Percentiles rank a stretch among this genome's conserved stretches.
Conservation (phyloP, 140 eudicot species). For the Artemisia princeps region DNA sequence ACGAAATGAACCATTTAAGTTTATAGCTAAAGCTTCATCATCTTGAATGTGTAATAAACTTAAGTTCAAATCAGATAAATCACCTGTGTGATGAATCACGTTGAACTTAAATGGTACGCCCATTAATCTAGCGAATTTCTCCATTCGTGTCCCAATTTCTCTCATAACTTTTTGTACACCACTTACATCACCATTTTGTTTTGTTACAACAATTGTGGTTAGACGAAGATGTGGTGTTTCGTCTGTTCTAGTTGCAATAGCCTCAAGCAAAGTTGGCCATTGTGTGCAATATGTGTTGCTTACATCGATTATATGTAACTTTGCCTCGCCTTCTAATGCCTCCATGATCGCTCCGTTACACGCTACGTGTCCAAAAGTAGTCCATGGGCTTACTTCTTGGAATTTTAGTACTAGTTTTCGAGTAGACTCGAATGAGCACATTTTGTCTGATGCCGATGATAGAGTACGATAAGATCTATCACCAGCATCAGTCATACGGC, state of each 20-base stretch:
- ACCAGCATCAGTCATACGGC: conserved; percentile 86
- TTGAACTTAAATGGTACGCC: conserved; percentile 79
- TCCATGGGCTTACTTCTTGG: conserved; percentile 98
- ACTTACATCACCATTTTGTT: conserved; percentile 13
- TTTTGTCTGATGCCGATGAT: conserved; percentile 51
- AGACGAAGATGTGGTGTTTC: conserved; percentile 80
- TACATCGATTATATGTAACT: conserved; percentile 68
- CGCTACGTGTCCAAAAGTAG: conserved; percentile 93
- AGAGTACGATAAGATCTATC: conserved; percentile 43
- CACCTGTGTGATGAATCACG: conserved; percentile 64
- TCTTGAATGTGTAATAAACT: conserved; percentile 40
- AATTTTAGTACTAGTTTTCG: conserved; percentile 64
- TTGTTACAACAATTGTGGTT: conserved; percentile 50
- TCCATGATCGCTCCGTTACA: conserved; percentile 88
- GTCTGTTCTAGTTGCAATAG: conserved; percentile 74
- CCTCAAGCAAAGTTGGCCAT: conserved; percentile 94
- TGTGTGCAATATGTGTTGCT: conserved; percentile 87
- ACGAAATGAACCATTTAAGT: conserved; percentile 64
- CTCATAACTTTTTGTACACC: conserved; percentile 67
- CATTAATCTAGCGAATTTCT: conserved; percentile 87
- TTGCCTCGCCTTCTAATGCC: conserved; percentile 69
- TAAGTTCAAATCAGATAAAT: conserved; percentile 54
- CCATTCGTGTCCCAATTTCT: conserved; percentile 81
- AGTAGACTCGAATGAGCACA: conserved; percentile 64
- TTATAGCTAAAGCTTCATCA: conserved; percentile 77